Evolutionary conservation across 2,329 filamentous ascomycete species (phyloP).

Genomic region (Exophiala oligosperma): DNA sequence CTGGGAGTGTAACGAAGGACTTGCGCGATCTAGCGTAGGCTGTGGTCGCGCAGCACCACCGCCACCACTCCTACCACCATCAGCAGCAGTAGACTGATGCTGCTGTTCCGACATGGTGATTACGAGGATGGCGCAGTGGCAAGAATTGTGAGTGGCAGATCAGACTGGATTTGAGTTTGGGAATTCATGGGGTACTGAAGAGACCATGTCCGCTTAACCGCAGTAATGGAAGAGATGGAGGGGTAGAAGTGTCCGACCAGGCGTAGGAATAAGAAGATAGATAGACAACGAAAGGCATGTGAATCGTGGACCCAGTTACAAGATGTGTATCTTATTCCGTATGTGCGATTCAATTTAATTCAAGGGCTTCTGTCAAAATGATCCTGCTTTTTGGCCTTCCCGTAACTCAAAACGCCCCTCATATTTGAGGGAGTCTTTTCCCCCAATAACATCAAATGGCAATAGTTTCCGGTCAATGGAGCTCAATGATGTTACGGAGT

Average conservation of each 20-base stretch:
- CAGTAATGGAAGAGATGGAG: background rate
- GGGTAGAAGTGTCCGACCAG: too few species aligned
- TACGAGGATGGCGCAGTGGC: background rate
- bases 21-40: constrained; percentile 1
- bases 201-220: background rate
- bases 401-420: background rate
- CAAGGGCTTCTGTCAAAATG: background rate
- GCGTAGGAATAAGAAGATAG: too few species aligned
- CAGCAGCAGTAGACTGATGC: background rate
- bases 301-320: background rate
- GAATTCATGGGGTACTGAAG: background rate
- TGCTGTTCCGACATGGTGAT: constrained; percentile 6
- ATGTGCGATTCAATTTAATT: background rate
- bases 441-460: background rate
- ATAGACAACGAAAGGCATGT: background rate
- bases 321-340: background rate
- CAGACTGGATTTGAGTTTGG: background rate
- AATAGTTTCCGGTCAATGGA: background rate
- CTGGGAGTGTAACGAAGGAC: constrained; percentile 11
- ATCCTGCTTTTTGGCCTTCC: background rate
- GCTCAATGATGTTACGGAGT: too few species aligned
- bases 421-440: background rate
- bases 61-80: background rate
- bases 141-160: background rate
- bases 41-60: constrained; percentile 5